A percentile compares a stretch with the other conserved stretches of the same genome.
Evolutionary conservation across 495 filamentous ascomycete species (phyloP).

Genomic region (Talaromyces liani): DNA sequence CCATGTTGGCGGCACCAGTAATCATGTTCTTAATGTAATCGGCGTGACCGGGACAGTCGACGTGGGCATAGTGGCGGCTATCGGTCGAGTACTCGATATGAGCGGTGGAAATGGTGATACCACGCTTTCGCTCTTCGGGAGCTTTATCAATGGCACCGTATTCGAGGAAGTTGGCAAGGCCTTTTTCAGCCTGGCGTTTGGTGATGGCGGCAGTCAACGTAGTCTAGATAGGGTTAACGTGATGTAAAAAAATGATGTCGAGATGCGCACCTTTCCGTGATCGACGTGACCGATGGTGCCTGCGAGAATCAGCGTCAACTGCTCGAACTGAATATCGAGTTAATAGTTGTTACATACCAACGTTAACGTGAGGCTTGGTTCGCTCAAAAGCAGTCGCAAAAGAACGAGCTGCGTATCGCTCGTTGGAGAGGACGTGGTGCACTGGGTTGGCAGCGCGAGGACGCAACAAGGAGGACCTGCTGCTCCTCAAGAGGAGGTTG

Average conservation of each 20-base stretch:
- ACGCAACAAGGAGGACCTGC: conserved; percentile 54
- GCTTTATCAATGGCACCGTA: conserved; percentile 98
- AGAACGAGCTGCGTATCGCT: conserved; percentile 59
- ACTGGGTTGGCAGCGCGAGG: conserved; percentile 58
- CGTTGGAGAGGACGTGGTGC: conserved; percentile 58
- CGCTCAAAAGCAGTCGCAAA: conserved; percentile 80
- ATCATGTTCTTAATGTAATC: conserved; percentile 99
- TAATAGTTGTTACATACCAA: conserved; percentile 50
- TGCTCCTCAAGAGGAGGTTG: conserved; percentile 62
- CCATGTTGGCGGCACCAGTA: conserved; percentile 94
- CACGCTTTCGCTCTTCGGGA: conserved; percentile 97
- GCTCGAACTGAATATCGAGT: too few relatives aligned
- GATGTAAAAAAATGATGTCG: neutral
- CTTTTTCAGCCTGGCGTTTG: conserved; percentile 91
- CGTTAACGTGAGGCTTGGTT: conserved; percentile 95
- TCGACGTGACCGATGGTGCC: conserved; percentile 99
- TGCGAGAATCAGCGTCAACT: conserved; percentile 19
- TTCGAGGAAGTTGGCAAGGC: conserved; percentile 85
- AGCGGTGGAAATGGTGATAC: conserved; percentile 97
- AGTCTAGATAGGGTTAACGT: conserved; percentile 51
- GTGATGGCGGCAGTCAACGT: conserved; percentile 97
- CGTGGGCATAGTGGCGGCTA: conserved; percentile 91
- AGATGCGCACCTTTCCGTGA: conserved; percentile 80
- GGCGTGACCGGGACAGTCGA: conserved; percentile 98
- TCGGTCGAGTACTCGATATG: conserved; percentile 98